Conservation (phyloP, 1,139 yeast genomes). For the Suhomyces wounanorum region DNA sequence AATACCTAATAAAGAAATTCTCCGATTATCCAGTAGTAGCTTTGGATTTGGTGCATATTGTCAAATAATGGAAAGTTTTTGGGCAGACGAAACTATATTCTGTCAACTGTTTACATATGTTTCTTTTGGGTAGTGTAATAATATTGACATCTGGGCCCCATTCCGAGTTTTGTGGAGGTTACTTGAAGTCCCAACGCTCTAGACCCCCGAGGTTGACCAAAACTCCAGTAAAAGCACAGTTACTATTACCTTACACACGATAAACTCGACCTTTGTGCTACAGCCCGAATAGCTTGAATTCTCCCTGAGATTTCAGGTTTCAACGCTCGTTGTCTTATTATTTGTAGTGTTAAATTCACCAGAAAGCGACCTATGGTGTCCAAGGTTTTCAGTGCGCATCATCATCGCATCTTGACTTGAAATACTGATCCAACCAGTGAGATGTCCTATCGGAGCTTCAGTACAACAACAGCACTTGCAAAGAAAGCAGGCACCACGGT, state of each 20-base stretch:
- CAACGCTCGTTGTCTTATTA: no score
- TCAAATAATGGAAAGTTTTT: no score
- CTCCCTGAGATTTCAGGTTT: no score
- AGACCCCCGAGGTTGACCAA: neutral
- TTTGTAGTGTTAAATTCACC: no score
- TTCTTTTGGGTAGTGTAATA: neutral
- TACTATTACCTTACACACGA: no score
- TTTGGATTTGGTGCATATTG: no score
- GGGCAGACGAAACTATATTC: neutral
- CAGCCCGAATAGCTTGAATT: no score
- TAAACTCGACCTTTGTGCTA: no score
- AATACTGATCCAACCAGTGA: neutral
- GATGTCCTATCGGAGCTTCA: conserved; percentile 11
- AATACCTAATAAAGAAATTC: conserved; percentile 1
- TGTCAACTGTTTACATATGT: neutral
- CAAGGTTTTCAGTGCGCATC: neutral
- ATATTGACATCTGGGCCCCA: neutral
- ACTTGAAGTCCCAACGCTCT: neutral
- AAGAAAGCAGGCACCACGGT: conserved; percentile 6
- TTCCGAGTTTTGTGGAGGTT: neutral
- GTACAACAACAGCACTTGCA: conserved; percentile 5
- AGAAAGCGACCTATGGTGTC: neutral
- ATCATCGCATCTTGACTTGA: neutral
- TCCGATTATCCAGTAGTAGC: no score
- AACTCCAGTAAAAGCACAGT: neutral